Conservation (phyloP, 2,329 filamentous ascomycete genomes). For the Penicillium sp. region DNA sequence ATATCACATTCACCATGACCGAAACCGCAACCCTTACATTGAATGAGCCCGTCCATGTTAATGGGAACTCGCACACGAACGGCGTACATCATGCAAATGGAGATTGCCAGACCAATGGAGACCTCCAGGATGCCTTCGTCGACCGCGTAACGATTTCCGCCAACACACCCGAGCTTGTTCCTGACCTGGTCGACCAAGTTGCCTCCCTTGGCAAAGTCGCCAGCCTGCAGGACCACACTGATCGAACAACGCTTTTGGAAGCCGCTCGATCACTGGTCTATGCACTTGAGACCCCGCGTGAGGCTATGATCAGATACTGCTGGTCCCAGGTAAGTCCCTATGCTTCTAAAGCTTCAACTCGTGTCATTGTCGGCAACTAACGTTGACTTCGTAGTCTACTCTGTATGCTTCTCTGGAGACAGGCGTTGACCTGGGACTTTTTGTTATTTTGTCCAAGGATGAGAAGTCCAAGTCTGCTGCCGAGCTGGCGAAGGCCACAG, state of each 20-base stretch:
- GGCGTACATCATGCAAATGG: background rate
- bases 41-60: background rate
- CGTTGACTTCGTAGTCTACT: background rate
- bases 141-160: conserved; percentile 12
- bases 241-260: conserved; percentile 14
- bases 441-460: conserved; percentile 16
- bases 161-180: conserved; percentile 11
- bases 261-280: conserved; percentile 12
- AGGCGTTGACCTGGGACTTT: conserved; percentile 20
- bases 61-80: background rate
- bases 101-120: background rate
- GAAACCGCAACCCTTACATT: background rate
- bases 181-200: conserved; percentile 11
- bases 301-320: conserved; percentile 13
- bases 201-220: conserved; percentile 1
- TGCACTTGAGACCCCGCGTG: conserved; percentile 15
- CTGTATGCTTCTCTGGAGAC: conserved; percentile 20
- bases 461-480: conserved; percentile 17
- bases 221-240: conserved; percentile 2
- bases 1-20: background rate
- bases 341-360: background rate
- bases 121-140: conserved; percentile 5
- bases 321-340: conserved; percentile 10
- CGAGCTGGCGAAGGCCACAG: conserved; percentile 17
- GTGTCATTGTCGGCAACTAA: background rate